Evolutionary conservation across 2,329 filamentous ascomycete species (phyloP).

Genomic region (Xylaria sp.): DNA sequence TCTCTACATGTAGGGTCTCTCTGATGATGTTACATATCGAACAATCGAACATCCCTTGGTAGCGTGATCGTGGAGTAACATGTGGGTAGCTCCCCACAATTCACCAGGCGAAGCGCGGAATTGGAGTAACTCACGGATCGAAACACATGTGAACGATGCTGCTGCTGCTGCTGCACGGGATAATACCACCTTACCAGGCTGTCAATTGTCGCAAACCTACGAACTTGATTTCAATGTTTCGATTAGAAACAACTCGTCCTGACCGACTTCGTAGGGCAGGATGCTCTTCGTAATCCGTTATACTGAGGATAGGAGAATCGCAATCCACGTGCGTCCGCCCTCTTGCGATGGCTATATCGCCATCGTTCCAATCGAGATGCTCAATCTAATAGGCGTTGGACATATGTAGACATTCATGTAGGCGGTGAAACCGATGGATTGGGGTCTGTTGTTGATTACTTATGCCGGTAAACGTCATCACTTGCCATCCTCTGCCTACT

Average conservation of each 20-base stretch:
- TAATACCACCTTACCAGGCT: too few relatives aligned
- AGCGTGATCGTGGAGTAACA: too few relatives aligned
- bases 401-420: background rate
- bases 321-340: background rate
- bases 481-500: constrained; percentile 6
- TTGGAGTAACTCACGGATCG: background rate
- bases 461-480: constrained; percentile 20
- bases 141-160: too few relatives aligned
- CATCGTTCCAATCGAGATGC: constrained; percentile 1
- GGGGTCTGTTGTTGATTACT: background rate
- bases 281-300: background rate
- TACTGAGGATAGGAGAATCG: background rate
- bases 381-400: background rate
- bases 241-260: background rate
- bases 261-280: background rate
- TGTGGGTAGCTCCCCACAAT: background rate
- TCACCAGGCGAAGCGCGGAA: background rate
- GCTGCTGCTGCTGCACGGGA: too few relatives aligned
- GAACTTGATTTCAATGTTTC: background rate
- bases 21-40: too few relatives aligned
- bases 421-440: constrained; percentile 8
- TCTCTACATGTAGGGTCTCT: background rate
- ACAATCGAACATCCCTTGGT: too few relatives aligned
- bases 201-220: background rate
- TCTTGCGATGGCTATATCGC: background rate